Percentiles rank a stretch among this genome's conserved stretches.
These are phyloP conservation scores for Fusarium nisikadoi DNA, from an alignment of 2,329 filamentous ascomycete species.

Conservation along the genomic window DNA sequence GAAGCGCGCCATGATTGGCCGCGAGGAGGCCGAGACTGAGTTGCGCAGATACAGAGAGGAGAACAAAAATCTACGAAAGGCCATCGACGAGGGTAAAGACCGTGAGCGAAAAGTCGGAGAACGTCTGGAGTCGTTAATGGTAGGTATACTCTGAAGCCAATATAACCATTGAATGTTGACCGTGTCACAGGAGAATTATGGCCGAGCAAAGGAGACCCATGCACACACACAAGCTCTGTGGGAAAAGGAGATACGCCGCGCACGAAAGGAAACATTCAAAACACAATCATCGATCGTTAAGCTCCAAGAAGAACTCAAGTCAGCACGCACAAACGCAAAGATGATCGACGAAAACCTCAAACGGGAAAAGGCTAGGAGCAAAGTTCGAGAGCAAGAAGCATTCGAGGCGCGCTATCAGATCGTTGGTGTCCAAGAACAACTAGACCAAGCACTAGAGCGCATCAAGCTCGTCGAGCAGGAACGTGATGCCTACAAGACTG, in stretches of 20 bases:
- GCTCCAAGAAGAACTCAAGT: conserved; percentile 78
- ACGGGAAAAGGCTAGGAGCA: conserved; percentile 70
- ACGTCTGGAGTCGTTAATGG: conserved; percentile 75
- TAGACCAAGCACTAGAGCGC: conserved; percentile 70
- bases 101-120: conserved; percentile 74
- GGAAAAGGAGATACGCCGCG: conserved; percentile 78
- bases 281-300: conserved; percentile 76
- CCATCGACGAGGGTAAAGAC: conserved; percentile 72
- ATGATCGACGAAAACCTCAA: conserved; percentile 68
- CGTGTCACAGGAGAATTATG: conserved; percentile 71
- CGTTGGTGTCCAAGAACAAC: conserved; percentile 72
- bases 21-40: conserved; percentile 78
- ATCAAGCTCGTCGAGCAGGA: conserved; percentile 77
- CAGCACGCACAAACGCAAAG: conserved; percentile 64
- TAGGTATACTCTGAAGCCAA: conserved; percentile 52
- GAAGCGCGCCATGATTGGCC: conserved; percentile 72
- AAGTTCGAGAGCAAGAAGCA: conserved; percentile 73
- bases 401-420: conserved; percentile 75
- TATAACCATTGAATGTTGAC: conserved; percentile 21
- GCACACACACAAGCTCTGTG: conserved; percentile 73
- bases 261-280: conserved; percentile 79
- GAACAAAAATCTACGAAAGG: conserved; percentile 62
- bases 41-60: conserved; percentile 73
- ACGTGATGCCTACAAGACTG: conserved; percentile 77
- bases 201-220: conserved; percentile 75